A percentile compares a stretch with the other conserved stretches of the same genome.
phyloP scores from a whole-genome alignment of 306 rosid species.

The Astragalus glycyphyllos region DNA sequence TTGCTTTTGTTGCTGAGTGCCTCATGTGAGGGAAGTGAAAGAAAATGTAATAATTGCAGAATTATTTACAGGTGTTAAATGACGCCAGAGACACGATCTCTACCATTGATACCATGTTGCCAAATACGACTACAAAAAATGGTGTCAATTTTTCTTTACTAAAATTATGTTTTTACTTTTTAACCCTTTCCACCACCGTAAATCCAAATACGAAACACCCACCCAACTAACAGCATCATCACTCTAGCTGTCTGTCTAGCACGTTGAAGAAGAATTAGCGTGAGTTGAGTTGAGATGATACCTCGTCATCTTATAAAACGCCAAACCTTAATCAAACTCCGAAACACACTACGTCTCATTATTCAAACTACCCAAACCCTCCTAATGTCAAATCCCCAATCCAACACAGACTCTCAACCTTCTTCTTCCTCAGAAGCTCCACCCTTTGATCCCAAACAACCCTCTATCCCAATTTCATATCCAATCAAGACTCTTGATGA shows the following conservation, averaged over 20 bases:
- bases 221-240: no score
- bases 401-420: conserved; percentile 1
- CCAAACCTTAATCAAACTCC: conserved; percentile 36
- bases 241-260: no score
- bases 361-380: conserved; percentile 6
- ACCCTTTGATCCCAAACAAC: conserved; percentile 66
- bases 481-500: conserved; percentile 84
- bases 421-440: conserved; percentile 39
- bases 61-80: no score
- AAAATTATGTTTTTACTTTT: no score
- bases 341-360: conserved; percentile 37
- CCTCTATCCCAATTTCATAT: conserved; percentile 75
- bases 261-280: not conserved
- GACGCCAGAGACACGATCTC: no score
- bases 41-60: no score
- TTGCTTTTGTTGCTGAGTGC: no score
- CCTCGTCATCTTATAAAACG: conserved; percentile 42
- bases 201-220: no score
- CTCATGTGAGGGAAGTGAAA: no score
- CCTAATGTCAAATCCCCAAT: conserved; percentile 48
- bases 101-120: no score
- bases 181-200: not conserved
- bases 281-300: conserved; percentile 17
- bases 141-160: no score
- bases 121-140: no score